Percentiles rank a stretch among this genome's conserved stretches.
Evolutionary conservation across 495 filamentous ascomycete genomes (phyloP).

Genomic region (Hypoxylon fragiforme): DNA sequence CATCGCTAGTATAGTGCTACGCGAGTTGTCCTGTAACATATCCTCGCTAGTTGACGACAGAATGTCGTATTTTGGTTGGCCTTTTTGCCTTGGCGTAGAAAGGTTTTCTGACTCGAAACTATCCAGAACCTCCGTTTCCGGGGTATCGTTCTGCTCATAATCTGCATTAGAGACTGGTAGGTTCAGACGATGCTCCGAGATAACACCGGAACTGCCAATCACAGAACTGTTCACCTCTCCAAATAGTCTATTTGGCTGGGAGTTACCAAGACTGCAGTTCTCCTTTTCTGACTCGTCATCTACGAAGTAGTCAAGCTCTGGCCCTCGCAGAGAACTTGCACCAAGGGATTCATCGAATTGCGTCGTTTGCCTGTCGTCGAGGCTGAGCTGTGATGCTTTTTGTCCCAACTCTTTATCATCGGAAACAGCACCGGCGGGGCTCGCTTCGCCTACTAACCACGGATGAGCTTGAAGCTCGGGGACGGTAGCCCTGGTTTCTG

Average conservation of each 20-base stretch:
- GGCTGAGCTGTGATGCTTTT: constrained; percentile 72
- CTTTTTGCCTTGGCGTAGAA: constrained; percentile 41
- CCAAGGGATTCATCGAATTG: neutral
- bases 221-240: constrained; percentile 78
- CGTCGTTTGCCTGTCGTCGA: constrained; percentile 47
- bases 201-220: constrained; percentile 60
- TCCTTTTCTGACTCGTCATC: constrained; percentile 48
- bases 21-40: constrained; percentile 40
- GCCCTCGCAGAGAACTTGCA: constrained; percentile 19
- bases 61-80: constrained; percentile 13
- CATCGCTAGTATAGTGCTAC: constrained; percentile 41
- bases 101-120: constrained; percentile 43
- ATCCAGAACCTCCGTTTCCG: constrained; percentile 45
- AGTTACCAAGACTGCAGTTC: constrained; percentile 44
- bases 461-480: constrained; percentile 62
- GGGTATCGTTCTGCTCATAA: constrained; percentile 39
- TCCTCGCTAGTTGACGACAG: constrained; percentile 29
- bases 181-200: constrained; percentile 48
- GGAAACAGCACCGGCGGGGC: constrained; percentile 50
- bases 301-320: constrained; percentile 21
- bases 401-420: constrained; percentile 54
- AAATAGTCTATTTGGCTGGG: constrained; percentile 64
- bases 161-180: constrained; percentile 44
- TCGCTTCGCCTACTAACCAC: constrained; percentile 61
- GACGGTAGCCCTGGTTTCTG: constrained; percentile 68